Base-by-base conservation (phyloP, 108 stramenopile species). In the Cyclotella kingstonii region DNA sequence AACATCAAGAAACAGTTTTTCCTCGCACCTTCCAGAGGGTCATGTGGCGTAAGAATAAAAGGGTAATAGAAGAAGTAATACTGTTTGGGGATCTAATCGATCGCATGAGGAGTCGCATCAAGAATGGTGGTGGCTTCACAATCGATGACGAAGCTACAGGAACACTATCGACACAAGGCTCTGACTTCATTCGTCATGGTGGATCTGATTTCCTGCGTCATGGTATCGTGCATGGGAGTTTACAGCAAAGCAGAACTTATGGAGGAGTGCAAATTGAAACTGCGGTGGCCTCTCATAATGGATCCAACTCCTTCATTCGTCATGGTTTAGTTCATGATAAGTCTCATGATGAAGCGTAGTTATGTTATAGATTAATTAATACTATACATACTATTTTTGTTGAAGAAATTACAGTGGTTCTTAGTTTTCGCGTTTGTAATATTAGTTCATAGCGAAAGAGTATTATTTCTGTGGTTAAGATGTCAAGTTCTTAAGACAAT, bases 41-140 rank as follows among this genome's bases (percentile, higher is more conserved):
- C 4, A 67, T 58, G 55, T 73, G 71, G 71, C 64, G 71, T 39
- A 73, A 73, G 57, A 73, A 73, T 48, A 73, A 66, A 33, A 29
- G 57, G 12, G 35, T 73, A 18, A 43, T 45, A 2, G 71, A 73
- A 33, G 71, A 73, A 46, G 71, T 73, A 9, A 15, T 59, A 34
- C 65, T 73, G 7, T 73, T 73, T 57, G 71, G 71, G 14, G 71
- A 73, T 53, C 65, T 73, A 6, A 66, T 73, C 36, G 71, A 73
- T 58, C 64, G 71, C 36, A 73, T 73, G 71, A 73, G 57, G 36
- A n/a, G 25, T 26, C 33, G 71, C 14, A 60, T 73, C 22, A 50
- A 48, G n/a, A 56, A 38, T 27, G 70, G 64, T 44, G 26, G 57
- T 33, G 70, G 55, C 25, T 72, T 72, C 42, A 25, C 63, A 22